Conservation (phyloP, 2,329 filamentous ascomycete genomes). For the Aspergillus uvarum region DNA sequence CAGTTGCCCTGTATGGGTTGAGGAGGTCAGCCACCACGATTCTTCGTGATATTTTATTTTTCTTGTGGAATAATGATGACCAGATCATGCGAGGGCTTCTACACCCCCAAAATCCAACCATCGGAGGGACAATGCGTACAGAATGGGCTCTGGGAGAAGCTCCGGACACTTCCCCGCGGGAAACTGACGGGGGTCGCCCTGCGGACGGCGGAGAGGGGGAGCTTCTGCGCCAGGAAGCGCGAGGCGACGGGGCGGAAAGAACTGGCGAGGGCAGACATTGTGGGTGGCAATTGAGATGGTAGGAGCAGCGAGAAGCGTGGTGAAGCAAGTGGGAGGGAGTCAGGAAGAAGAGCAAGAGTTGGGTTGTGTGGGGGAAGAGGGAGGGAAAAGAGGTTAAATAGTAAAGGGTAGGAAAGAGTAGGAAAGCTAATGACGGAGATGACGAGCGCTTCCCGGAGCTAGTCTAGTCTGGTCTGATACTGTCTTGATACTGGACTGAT, state of each 20-base stretch:
- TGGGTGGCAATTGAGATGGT: slow-evolving; percentile 10
- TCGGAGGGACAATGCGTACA: slow-evolving; percentile 29
- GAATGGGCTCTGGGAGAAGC: slow-evolving; percentile 44
- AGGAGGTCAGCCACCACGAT: slow-evolving; percentile 21
- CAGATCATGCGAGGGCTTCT: slow-evolving; percentile 11
- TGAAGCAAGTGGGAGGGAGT: slow-evolving; percentile 7
- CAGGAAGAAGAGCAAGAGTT: slow-evolving; percentile 3
- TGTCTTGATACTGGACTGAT: too few species aligned
- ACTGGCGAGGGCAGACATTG: slow-evolving; percentile 41
- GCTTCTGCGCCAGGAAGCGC: slow-evolving; percentile 39
- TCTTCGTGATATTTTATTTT: too few species aligned
- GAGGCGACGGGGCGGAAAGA: slow-evolving; percentile 39
- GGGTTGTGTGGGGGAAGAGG: background rate
- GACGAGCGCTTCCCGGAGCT: slow-evolving; percentile 23
- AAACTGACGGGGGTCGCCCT: slow-evolving; percentile 38
- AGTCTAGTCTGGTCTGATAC: slow-evolving; percentile 30
- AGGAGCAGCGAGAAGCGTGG: slow-evolving; percentile 10
- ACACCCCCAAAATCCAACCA: background rate
- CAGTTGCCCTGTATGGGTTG: slow-evolving; percentile 36
- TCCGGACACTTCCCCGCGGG: slow-evolving; percentile 43
- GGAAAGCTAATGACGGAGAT: slow-evolving; percentile 24
- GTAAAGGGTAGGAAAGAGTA: background rate
- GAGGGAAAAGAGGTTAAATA: background rate
- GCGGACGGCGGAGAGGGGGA: slow-evolving; percentile 31
- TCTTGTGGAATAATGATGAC: slow-evolving; percentile 5